Evolutionary conservation across 306 rosid species (phyloP).

Genomic region (Quercus engelmannii): DNA sequence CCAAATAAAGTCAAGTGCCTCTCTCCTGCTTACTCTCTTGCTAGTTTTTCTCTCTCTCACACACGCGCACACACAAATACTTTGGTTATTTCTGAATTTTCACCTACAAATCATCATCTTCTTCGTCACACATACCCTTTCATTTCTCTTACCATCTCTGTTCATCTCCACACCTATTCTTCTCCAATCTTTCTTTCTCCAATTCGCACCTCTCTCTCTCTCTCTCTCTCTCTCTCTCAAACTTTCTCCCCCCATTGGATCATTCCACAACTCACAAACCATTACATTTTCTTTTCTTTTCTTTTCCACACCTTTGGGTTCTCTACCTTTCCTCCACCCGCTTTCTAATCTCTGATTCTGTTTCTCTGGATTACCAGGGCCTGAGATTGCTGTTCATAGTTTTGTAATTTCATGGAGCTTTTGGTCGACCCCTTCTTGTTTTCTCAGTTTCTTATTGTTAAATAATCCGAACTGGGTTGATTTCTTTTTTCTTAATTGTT

Average conservation of each 20-base stretch:
- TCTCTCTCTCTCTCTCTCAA: neutral
- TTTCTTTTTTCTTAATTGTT: neutral
- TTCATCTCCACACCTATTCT: neutral
- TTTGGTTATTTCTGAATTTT: no score
- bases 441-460: neutral
- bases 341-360: constrained; percentile 22
- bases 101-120: neutral
- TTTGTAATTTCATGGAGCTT: constrained; percentile 36
- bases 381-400: neutral
- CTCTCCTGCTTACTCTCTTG: no score
- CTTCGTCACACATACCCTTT: neutral
- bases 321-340: constrained; percentile 13
- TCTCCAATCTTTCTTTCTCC: neutral
- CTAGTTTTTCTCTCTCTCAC: no score
- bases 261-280: neutral
- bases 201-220: neutral
- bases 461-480: constrained; percentile 23
- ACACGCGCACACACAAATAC: no score
- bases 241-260: neutral
- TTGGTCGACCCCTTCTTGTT: neutral
- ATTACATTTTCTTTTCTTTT: constrained; percentile 1
- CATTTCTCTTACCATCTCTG: neutral
- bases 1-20: no score
- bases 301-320: constrained; percentile 10
- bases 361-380: constrained; percentile 9